Evolutionary conservation across 2,329 filamentous ascomycete genomes (phyloP), one percentile per base, ranked within the genome.

Genomic region (Xylariaceae sp.): DNA sequence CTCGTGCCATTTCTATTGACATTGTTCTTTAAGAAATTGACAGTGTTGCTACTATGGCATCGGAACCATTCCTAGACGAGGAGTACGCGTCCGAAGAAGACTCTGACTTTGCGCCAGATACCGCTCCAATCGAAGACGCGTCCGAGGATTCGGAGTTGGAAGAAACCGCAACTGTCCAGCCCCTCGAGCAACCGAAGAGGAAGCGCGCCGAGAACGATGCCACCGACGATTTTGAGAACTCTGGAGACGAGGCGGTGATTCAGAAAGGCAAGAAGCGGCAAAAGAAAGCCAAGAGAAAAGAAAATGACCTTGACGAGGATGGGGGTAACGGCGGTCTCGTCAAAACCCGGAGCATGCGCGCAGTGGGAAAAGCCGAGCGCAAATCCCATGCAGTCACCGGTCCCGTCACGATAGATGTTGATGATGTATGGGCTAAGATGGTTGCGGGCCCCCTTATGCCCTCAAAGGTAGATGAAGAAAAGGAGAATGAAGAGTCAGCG

Each of bases 181-280:
- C 52, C 19, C 34, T 44, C 37, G 40, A 52, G 18, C 40, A 33
- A 49, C 48, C 52, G 11, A 66, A 62, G 39, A 50, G 58, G 46
- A 68, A 66, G 53, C 49, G 59, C 28, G 45, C 39, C 9, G 49
- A 48, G 13, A 44, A 40, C 13, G 40, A 55, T 26, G 47, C 44
- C 28, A 72, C 76, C 48, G 67, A 67, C 0, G 78, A 71, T 1
- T 78, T 80, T 45, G 75, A 80, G 44, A 84, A 84, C 50, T 87
- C 84, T 1, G 84, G 83, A n/a, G 84, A 88, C 54, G 84, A 88
- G 55, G 74, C 76, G 1, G 76, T 86, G 41, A 83, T 88, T 51
- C 67, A 76, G 34, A 81, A 74, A 49, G 81, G 75, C 15, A 78
- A 74, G 54, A 81, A 74, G 56, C 66, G 67, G 39, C 66, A 62